A percentile compares a stretch with the other conserved stretches of the same genome.
Conservation (phyloP, 805 yeast genomes). For the Suhomyces tanzawaensis region DNA sequence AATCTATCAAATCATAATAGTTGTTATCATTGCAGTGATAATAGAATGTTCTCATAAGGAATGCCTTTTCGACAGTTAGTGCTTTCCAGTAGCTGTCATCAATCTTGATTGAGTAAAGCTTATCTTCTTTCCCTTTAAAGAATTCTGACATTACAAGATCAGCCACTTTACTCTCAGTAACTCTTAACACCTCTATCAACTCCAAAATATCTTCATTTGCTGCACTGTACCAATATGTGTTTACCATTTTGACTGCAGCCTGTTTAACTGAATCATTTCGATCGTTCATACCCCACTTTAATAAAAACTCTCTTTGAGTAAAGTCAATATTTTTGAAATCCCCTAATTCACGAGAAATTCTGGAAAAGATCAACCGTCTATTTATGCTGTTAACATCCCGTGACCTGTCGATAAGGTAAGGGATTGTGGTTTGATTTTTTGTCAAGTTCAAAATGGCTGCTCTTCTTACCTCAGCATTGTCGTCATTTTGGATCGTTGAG, state of each 20-base stretch:
- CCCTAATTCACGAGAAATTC: constrained; percentile 64
- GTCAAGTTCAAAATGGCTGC: constrained; percentile 74
- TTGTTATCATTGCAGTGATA: constrained; percentile 58
- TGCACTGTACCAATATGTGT: constrained; percentile 67
- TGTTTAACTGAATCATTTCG: constrained; percentile 70
- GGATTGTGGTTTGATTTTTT: constrained; percentile 51
- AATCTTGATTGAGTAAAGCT: constrained; percentile 57
- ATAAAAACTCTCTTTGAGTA: constrained; percentile 58
- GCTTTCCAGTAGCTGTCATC: constrained; percentile 66
- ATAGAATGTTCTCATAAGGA: constrained; percentile 66
- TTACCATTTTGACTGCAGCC: constrained; percentile 71
- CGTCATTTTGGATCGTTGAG: constrained; percentile 65
- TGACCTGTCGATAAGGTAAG: constrained; percentile 72
- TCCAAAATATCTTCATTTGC: constrained; percentile 70
- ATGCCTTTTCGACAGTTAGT: constrained; percentile 71
- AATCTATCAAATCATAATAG: constrained; percentile 56
- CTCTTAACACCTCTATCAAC: constrained; percentile 68
- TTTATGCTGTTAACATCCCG: constrained; percentile 72
- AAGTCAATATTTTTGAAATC: constrained; percentile 53
- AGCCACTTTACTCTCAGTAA: constrained; percentile 65
- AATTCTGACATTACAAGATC: constrained; percentile 63
- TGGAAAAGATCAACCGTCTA: constrained; percentile 69
- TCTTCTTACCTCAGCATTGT: constrained; percentile 84
- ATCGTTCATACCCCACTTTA: constrained; percentile 85
- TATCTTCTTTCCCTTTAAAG: constrained; percentile 60